Evolutionary conservation across 805 yeast species (phyloP).

Genomic region (Danielozyma ontarioensis): DNA sequence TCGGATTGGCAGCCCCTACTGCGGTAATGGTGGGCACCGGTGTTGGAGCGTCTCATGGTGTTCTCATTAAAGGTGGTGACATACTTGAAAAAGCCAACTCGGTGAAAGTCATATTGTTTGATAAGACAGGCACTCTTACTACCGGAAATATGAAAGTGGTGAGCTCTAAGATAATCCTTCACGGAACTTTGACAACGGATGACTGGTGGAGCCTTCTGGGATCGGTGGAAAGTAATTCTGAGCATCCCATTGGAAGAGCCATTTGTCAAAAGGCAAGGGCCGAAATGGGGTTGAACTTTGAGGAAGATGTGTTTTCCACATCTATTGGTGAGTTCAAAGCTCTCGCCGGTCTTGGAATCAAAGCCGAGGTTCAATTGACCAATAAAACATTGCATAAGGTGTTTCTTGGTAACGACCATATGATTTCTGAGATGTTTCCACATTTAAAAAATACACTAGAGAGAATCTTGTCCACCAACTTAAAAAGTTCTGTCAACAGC

Average conservation of each 20-base stretch:
- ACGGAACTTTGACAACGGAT: constrained; percentile 3
- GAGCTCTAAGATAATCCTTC: constrained; percentile 12
- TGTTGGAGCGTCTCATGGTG: constrained; percentile 85
- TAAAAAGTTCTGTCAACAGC: constrained; percentile 31
- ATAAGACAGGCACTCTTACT: constrained; percentile 95
- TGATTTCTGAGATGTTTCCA: constrained; percentile 24
- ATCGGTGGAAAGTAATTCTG: constrained; percentile 62
- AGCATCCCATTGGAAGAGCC: constrained; percentile 86
- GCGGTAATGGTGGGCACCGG: constrained; percentile 99
- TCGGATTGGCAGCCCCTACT: constrained; percentile 97
- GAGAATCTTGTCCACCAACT: constrained; percentile 8
- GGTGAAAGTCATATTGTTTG: constrained; percentile 70
- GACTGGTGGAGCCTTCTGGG: constrained; percentile 52
- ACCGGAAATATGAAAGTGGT: constrained; percentile 64
- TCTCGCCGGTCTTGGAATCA: constrained; percentile 43
- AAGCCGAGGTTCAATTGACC: constrained; percentile 31
- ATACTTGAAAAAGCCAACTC: constrained; percentile 69
- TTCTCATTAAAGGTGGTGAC: constrained; percentile 90
- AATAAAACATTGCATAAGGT: constrained; percentile 23
- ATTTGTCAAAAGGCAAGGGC: constrained; percentile 32
- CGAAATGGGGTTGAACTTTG: constrained; percentile 22
- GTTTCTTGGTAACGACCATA: constrained; percentile 46
- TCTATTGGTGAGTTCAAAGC: constrained; percentile 30
- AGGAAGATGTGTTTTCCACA: constrained; percentile 26
- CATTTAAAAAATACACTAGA: constrained; percentile 5